These are phyloP conservation scores for Bifiguratus adelaidae DNA, from an alignment of 192 early-diverging fungal species.

Conservation along the genomic window DNA sequence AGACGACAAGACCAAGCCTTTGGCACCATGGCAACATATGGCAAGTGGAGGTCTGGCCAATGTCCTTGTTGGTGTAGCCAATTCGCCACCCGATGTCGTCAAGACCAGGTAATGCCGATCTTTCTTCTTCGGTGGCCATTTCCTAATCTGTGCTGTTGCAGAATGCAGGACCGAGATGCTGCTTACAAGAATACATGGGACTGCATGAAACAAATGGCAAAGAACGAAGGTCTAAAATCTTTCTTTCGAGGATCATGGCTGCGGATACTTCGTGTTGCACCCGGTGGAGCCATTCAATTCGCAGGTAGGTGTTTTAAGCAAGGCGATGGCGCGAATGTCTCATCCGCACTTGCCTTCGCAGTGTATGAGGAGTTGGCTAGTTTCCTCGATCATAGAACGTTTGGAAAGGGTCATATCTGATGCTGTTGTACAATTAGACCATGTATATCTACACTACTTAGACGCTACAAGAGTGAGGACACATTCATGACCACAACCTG, in stretches of 20 bases:
- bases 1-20: slow-evolving; percentile 7
- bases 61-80: slow-evolving; percentile 23
- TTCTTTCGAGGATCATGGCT: slow-evolving; percentile 26
- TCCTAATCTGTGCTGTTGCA: background rate
- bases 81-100: slow-evolving; percentile 30
- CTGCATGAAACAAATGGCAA: slow-evolving; percentile 16
- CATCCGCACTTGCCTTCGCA: too few relatives aligned
- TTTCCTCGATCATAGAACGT: too few relatives aligned
- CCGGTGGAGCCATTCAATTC: slow-evolving; percentile 28
- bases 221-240: slow-evolving; percentile 21
- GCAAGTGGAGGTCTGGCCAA: slow-evolving; percentile 27
- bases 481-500: slow-evolving; percentile 69
- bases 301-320: too few relatives aligned
- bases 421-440: too few relatives aligned
- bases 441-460: too few relatives aligned
- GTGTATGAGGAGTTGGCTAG: too few relatives aligned
- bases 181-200: slow-evolving; percentile 16
- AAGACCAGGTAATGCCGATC: slow-evolving; percentile 18
- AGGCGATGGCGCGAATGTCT: too few relatives aligned
- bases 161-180: slow-evolving; percentile 28
- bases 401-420: too few relatives aligned
- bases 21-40: slow-evolving; percentile 23
- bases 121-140: background rate
- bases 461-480: too few relatives aligned
- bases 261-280: slow-evolving; percentile 24